Evolutionary conservation across 2,329 filamentous ascomycete genomes (phyloP), one percentile per base, ranked within the genome.

Genomic region (Cytospora chrysosperma): DNA sequence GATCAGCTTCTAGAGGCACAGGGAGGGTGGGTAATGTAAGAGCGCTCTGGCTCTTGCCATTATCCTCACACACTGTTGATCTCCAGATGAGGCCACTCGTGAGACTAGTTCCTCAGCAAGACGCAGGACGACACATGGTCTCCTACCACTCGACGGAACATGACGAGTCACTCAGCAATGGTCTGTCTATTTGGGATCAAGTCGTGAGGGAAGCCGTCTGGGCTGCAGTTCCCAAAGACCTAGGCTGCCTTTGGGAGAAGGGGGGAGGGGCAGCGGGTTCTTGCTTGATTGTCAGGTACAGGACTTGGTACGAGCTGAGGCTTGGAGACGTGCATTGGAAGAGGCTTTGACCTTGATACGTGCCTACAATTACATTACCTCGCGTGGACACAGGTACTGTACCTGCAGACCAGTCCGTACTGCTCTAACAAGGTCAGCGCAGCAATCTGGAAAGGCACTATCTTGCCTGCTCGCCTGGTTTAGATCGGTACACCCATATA

Each of bases 241-340:
- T 24, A 50, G 34, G 40, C 52, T 60, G 32, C 59, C 52, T 63
- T 58, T n/a, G n/a, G 56, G 21, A 12, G 30, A 9, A 30, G 28
- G 9, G 28, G 51, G 53, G 50, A n/a, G 17, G 34, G 21, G 51
- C 30, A 24, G 32, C 64, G 65, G 65, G 50, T 67, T 55, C 59
- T 59, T 67, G 63, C 65, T 43, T 67, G 61, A 63, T 63, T 67
- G 58, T 62, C 63, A 65, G 60, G 65, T 57, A 67, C 43, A 47
- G 47, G 49, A 58, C 50, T 50, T 58, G 54, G 50, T 58, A 58
- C 61, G 32, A 43, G 50, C 34, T 50, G 51, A 53, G 61, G 37
- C 57, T 57, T 51, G 53, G 61, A 32, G 50, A 34, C 37, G 54
- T 56, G 59, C 40, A 51, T 52, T 61, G 62, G 47, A 17, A 58